phyloP scores from a whole-genome alignment of 768 basidiomycete genomes.

The Glaciozyma antarctica region DNA sequence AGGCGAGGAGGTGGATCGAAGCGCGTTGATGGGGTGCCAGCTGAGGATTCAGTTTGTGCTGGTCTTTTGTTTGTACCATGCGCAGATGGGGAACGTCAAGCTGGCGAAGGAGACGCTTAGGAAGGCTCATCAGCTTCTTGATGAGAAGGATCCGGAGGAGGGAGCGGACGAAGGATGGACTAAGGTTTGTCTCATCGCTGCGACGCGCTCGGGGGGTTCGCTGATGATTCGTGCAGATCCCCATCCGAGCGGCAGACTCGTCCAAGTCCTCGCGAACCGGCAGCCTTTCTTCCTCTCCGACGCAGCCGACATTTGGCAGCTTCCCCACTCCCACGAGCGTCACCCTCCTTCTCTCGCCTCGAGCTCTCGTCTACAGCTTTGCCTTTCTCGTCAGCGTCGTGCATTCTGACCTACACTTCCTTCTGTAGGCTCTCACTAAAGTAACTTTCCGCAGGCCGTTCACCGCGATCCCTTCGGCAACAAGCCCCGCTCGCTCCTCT shows the following conservation, averaged over 20 bases:
- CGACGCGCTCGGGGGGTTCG: neutral
- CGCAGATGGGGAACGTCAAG: neutral
- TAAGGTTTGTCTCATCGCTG: neutral
- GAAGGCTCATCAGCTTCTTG: constrained; percentile 3
- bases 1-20: neutral
- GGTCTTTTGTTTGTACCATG: neutral
- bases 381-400: constrained; percentile 3
- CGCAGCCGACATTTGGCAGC: neutral
- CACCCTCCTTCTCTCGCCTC: neutral
- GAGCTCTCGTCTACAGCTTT: constrained; percentile 1
- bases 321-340: neutral
- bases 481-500: neutral
- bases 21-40: neutral
- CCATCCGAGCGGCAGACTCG: neutral
- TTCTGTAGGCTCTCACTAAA: neutral
- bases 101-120: constrained; percentile 4
- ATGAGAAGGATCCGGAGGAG: neutral
- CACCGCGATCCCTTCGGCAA: constrained; percentile 6
- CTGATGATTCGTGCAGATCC: neutral
- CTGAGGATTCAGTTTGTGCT: neutral
- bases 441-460: neutral
- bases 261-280: neutral
- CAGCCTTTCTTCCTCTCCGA: neutral
- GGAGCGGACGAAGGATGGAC: neutral
- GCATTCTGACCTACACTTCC: neutral